Base-by-base conservation (phyloP, 805 yeast genomes). In the Ogataea trehaloabstinens region DNA sequence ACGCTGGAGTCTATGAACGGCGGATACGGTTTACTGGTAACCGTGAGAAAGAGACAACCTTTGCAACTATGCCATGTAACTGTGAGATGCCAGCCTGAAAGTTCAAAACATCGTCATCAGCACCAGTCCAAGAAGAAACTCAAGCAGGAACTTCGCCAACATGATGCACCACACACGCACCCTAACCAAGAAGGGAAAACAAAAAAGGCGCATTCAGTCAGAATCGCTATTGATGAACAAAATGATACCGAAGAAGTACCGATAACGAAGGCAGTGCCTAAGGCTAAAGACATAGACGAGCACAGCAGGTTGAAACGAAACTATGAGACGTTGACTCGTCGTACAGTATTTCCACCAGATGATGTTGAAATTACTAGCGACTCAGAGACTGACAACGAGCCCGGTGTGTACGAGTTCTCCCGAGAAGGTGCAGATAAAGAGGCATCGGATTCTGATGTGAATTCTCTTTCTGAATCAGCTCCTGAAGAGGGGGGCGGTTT, bases 291-390 rank as follows among this genome's bases (percentile, higher is more conserved):
- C 15, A 15, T 11, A 6, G 37, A 15, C 19, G 24, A 24, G 28
- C 5, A 5, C 29, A 27, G 18, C 24, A 21, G 30, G 19, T 27
- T 45, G 6, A 40, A 56, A 34, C 55, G 49, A 28, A 60, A 60
- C 36, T 60, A 60, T 28, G 46, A 48, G 19, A 60, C 64, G 1
- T 34, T 40, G 16, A 41, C 38, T 6, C 49, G 64, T 31, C 53
- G 46, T 33, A 53, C 63, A 1, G 41, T 37, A 4, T 46, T 56
- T 34, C 42, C 50, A 7, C 60, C 61, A 24, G 46, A 31, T 11
- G n/a, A n/a, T n/a, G n/a, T n/a, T n/a, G n/a, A n/a, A n/a, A n/a
- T n/a, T n/a, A 24, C 35, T 10, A 34, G 31, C 6, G 46, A 38
- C 12, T 39, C 34, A 11, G 40, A 25, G 2, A 30, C 15, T 2